Evolutionary conservation across 257 asterid genomes (phyloP).

Genomic region (Oldenlandia corymbosa): DNA sequence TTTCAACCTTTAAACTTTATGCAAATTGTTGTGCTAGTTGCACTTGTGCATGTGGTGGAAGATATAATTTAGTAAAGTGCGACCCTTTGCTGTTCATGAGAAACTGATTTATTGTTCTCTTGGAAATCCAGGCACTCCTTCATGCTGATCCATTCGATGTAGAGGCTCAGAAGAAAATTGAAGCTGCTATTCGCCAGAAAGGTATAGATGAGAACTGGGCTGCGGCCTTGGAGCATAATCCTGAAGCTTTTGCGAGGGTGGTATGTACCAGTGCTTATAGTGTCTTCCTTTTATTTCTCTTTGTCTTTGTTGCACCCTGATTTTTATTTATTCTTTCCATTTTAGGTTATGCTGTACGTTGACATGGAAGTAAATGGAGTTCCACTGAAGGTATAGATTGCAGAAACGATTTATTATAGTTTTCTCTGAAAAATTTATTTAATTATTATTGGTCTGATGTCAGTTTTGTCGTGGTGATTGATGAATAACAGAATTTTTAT

Average conservation of each 20-base stretch:
- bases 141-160: conserved; percentile 98
- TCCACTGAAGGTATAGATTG: conserved; percentile 64
- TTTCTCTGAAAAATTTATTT: too few species aligned
- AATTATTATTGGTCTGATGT: too few species aligned
- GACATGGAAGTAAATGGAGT: conserved; percentile 99
- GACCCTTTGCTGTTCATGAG: conserved; percentile 9
- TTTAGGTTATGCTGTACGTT: conserved; percentile 93
- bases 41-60: not conserved
- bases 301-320: not conserved
- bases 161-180: conserved; percentile 95
- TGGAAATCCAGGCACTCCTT: conserved; percentile 55
- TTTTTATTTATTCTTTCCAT: conserved; percentile 11
- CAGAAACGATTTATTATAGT: not conserved
- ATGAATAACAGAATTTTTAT: not conserved
- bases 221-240: conserved; percentile 93
- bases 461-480: too few species aligned
- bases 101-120: conserved; percentile 6
- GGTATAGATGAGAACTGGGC: conserved; percentile 99
- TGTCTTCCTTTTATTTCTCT: not conserved
- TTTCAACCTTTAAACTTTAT: not conserved
- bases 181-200: conserved; percentile 94
- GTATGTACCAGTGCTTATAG: conserved; percentile 34
- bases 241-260: conserved; percentile 98
- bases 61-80: not conserved
- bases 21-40: not conserved